Percentiles rank a stretch among this genome's conserved stretches.
These are phyloP conservation scores for Stropharia rugosoannulata DNA, from an alignment of 768 basidiomycete genomes.

Conservation along the genomic window DNA sequence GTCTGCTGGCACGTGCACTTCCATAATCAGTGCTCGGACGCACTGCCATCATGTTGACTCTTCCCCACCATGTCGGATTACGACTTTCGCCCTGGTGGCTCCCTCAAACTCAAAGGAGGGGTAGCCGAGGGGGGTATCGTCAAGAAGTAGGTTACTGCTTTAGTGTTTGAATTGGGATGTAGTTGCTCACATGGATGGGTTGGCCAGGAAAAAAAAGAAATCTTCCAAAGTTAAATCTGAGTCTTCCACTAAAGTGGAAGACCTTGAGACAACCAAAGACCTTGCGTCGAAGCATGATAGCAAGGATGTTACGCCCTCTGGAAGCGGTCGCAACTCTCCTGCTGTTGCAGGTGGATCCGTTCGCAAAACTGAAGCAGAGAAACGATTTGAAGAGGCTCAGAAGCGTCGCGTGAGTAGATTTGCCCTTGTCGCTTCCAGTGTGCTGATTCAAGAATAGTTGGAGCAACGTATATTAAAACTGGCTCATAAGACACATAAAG, in stretches of 20 bases:
- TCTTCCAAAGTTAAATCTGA: slow-evolving; percentile 57
- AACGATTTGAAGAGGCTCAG: slow-evolving; percentile 86
- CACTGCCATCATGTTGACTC: slow-evolving; percentile 12
- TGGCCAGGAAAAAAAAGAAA: slow-evolving; percentile 84
- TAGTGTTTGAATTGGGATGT: background rate
- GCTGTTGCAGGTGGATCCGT: slow-evolving; percentile 48
- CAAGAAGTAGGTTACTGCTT: slow-evolving; percentile 65
- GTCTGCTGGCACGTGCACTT: slow-evolving; percentile 4
- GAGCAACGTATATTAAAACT: slow-evolving; percentile 71
- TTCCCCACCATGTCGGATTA: slow-evolving; percentile 72
- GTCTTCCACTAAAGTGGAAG: slow-evolving; percentile 39
- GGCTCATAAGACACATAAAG: slow-evolving; percentile 89
- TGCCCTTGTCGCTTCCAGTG: background rate
- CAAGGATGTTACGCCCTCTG: slow-evolving; percentile 43
- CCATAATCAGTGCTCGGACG: slow-evolving; percentile 6
- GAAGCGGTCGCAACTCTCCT: slow-evolving; percentile 63
- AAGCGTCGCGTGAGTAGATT: slow-evolving; percentile 61
- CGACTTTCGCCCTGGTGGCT: slow-evolving; percentile 80
- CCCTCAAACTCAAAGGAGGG: slow-evolving; percentile 88
- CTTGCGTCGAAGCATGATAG: slow-evolving; percentile 48
- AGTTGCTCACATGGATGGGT: background rate
- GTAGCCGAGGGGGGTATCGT: slow-evolving; percentile 76
- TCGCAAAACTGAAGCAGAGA: slow-evolving; percentile 84
- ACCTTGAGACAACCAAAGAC: slow-evolving; percentile 51
- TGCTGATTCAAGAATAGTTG: slow-evolving; percentile 44